Evolutionary conservation across 352 stramenopile genomes (phyloP).

Genomic region (Blastocystis sp.): DNA sequence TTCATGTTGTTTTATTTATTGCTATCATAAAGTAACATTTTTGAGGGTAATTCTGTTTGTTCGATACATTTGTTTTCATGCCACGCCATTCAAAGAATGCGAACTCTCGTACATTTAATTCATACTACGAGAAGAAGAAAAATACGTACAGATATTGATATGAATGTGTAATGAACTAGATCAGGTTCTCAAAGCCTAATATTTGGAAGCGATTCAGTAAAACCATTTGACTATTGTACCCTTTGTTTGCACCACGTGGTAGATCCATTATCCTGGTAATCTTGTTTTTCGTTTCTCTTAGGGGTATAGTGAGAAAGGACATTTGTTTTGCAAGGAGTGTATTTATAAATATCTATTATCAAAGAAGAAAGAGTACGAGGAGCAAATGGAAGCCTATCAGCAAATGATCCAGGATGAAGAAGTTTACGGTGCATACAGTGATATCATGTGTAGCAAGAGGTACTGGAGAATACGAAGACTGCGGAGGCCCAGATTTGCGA

Average conservation of each 20-base stretch:
- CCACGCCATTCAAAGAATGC: constrained; percentile 43
- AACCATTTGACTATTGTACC: constrained; percentile 36
- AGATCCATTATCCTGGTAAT: constrained; percentile 25
- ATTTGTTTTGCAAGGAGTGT: constrained; percentile 56
- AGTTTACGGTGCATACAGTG: background rate
- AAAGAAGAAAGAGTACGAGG: constrained; percentile 58
- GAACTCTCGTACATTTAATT: constrained; percentile 15
- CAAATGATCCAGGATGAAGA: background rate
- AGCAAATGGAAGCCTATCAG: constrained; percentile 7
- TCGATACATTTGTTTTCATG: background rate
- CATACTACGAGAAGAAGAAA: constrained; percentile 49
- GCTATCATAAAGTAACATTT: constrained; percentile 36
- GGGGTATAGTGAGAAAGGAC: constrained; percentile 21
- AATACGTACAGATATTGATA: background rate
- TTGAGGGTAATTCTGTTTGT: background rate
- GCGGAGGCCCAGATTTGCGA: background rate
- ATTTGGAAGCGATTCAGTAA: constrained; percentile 45
- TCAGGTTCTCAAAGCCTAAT: background rate
- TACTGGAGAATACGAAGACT: background rate
- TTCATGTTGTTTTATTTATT: constrained; percentile 47
- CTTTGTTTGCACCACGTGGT: constrained; percentile 50
- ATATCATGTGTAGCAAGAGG: background rate
- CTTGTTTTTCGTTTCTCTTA: background rate
- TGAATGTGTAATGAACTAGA: background rate
- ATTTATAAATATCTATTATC: constrained; percentile 39